phyloP scores from a whole-genome alignment of 1,284 basidiomycete species.

The Fistulinella staudtii region DNA sequence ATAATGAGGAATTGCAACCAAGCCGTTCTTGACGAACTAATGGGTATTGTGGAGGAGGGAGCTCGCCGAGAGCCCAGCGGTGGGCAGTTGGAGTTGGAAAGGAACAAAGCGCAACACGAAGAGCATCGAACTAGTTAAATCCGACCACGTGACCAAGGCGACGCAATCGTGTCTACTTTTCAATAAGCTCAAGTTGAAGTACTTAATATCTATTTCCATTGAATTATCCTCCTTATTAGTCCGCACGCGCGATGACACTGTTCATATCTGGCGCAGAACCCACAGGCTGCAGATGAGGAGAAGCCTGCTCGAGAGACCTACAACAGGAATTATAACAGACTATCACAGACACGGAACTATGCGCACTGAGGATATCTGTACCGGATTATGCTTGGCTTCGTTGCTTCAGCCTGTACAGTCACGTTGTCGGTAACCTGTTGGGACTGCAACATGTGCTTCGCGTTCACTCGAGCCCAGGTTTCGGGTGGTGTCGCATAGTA shows the following conservation, averaged over 20 bases:
- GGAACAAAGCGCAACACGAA: too few relatives aligned
- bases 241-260: slow-evolving; percentile 14
- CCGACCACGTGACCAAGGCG: too few relatives aligned
- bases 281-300: slow-evolving; percentile 31
- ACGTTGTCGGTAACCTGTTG: slow-evolving; percentile 43
- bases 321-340: slow-evolving; percentile 1
- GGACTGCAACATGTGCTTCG: slow-evolving; percentile 51
- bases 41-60: too few relatives aligned
- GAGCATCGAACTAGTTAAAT: too few relatives aligned
- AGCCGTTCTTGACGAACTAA: too few relatives aligned
- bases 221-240: too few relatives aligned
- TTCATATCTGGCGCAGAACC: slow-evolving; percentile 24
- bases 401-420: slow-evolving; percentile 47
- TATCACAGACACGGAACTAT: not conserved
- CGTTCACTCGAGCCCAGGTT: slow-evolving; percentile 50
- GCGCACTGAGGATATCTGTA: slow-evolving; percentile 70
- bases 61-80: too few relatives aligned
- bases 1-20: too few relatives aligned
- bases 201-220: too few relatives aligned
- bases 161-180: too few relatives aligned
- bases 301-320: slow-evolving; percentile 30
- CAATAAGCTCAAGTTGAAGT: too few relatives aligned
- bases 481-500: slow-evolving; percentile 48
- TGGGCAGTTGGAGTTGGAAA: too few relatives aligned
- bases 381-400: slow-evolving; percentile 51